phyloP scores from a whole-genome alignment of 345 rosid species.

The Bretschneidera sinensis region DNA sequence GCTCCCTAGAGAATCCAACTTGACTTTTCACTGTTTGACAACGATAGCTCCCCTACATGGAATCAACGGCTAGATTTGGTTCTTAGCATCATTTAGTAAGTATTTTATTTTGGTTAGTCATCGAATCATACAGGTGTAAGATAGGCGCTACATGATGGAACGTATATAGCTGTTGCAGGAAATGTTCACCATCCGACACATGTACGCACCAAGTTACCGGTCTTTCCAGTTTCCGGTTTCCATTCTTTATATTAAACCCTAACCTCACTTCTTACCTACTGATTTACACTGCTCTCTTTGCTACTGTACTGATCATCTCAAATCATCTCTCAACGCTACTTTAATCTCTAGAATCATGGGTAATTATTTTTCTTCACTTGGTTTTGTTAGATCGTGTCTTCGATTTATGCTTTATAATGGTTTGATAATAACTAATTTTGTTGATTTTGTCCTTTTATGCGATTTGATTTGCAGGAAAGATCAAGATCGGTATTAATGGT shows the following conservation, averaged over 20 bases:
- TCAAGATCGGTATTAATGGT: slow-evolving; percentile 71
- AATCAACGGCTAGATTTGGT: slow-evolving; percentile 1
- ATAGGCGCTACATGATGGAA: neutral
- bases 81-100: neutral
- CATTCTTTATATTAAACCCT: neutral
- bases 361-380: neutral
- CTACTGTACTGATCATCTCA: neutral
- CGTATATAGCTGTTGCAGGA: neutral
- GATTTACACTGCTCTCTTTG: neutral
- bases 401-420: neutral
- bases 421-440: neutral
- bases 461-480: slow-evolving; percentile 27
- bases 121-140: slow-evolving; percentile 2
- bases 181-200: neutral
- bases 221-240: slow-evolving; percentile 12
- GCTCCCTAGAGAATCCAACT: neutral
- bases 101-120: neutral
- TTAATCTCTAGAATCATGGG: slow-evolving; percentile 13
- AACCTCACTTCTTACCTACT: neutral
- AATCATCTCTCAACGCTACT: no score
- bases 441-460: neutral
- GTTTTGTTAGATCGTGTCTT: neutral
- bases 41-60: neutral
- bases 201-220: neutral
- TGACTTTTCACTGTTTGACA: slow-evolving; percentile 4